Base-by-base conservation (phyloP, 176 grass and related monocot species). In the Oryza glaberrima region DNA sequence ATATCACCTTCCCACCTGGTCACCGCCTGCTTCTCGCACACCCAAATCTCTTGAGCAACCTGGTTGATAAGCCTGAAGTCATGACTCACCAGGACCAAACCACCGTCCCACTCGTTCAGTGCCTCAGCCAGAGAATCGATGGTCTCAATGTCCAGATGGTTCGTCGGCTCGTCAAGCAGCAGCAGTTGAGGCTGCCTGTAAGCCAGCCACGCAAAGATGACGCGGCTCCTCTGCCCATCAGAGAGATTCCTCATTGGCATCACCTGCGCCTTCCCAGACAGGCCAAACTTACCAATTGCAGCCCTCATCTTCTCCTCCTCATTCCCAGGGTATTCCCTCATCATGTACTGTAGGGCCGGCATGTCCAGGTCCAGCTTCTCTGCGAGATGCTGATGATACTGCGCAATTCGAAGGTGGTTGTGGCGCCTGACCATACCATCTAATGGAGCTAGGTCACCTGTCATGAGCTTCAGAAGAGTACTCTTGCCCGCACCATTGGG, bases 61-160 rank as follows among this genome's bases (percentile, higher is more conserved):
- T 98, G 96, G 76, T 98, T 98, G 75, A 98, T 98, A 66, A 98
- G 51, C 91, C 96, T 95, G 75, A 98, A 98, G 83, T 98, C 91
- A 73, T 95, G 93, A 82, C 96, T 98, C 77, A 98, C 96, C 67
- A 98, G 85, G 26, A 98, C 96, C 81, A 98, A 43, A 19, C 96
- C 96, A 3, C 93, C 96, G 1, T 98, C 96, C 96, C 96, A 98
- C 79, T 98, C 96, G 4, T 87, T 98, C 74, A 98, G 81, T 0
- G 91, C 96, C 82, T 98, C 96, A 1, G 93, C 93, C 7, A 98
- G 79, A 26, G 96, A 98, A 78, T 98, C 96, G 2, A 98, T 98
- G 15, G 96, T 98, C 81, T 98, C 96, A 16, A 95, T 92, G 77
- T 98, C 96, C 15, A 98, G 87, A 92, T 98, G 96, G 76, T 98